phyloP scores from a whole-genome alignment of 208 protist species.

The Trypanosoma lewisi region DNA sequence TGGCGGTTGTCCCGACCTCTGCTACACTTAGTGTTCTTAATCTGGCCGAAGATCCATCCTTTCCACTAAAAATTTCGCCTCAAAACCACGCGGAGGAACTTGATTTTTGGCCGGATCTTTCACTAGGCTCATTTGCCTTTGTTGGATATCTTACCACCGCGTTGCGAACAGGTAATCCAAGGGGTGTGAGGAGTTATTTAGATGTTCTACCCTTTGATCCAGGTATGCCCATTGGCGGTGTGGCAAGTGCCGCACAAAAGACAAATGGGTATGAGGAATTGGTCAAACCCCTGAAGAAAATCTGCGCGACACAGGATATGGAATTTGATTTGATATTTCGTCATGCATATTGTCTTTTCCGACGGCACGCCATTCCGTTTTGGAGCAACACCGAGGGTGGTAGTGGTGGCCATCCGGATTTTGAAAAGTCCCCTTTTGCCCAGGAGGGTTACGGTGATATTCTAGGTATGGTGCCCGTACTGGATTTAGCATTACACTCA shows the following conservation, averaged over 20 bases:
- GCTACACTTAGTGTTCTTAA: conserved; percentile 76
- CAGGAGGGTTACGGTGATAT: conserved; percentile 47
- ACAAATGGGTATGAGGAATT: conserved; percentile 67
- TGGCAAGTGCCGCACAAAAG: conserved; percentile 63
- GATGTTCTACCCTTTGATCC: conserved; percentile 79
- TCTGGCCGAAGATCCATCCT: conserved; percentile 49
- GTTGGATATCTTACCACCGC: conserved; percentile 67
- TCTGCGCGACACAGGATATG: conserved; percentile 46
- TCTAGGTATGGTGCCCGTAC: conserved; percentile 82
- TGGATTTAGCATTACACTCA: conserved; percentile 84
- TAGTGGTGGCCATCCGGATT: conserved; percentile 76
- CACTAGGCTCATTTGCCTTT: conserved; percentile 70
- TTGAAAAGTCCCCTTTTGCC: conserved; percentile 57
- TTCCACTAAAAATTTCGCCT: conserved; percentile 72
- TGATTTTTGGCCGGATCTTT: conserved; percentile 78
- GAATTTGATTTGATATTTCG: conserved; percentile 77
- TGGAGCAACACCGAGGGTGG: conserved; percentile 54
- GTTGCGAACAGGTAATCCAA: conserved; percentile 63
- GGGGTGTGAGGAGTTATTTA: conserved; percentile 78
- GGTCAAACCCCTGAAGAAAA: conserved; percentile 44
- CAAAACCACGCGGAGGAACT: conserved; percentile 59
- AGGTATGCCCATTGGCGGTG: conserved; percentile 63
- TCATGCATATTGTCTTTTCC: conserved; percentile 84
- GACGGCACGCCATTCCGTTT: conserved; percentile 82
- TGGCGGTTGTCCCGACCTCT: conserved; percentile 69